Conservation (phyloP, 2,329 filamentous ascomycete genomes). For the Neofusicoccum ribis region DNA sequence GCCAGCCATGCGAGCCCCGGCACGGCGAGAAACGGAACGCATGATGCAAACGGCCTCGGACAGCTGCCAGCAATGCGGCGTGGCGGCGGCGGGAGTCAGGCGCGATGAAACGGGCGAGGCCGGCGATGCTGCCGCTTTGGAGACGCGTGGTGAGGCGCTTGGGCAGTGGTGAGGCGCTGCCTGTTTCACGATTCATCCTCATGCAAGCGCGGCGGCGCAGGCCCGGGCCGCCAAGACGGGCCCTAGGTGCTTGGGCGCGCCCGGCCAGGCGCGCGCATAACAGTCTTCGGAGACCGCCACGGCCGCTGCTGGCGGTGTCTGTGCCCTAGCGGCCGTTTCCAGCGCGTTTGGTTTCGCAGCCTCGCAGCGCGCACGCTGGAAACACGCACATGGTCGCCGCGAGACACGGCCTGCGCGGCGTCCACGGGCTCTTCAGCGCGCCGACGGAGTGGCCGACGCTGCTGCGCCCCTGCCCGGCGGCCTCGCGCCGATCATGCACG, state of each 20-base stretch:
- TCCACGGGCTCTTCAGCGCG: not conserved
- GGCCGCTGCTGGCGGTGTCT: too few species aligned
- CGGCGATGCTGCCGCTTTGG: constrained; percentile 3
- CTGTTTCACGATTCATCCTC: constrained; percentile 6
- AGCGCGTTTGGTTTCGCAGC: not conserved
- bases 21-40: not conserved
- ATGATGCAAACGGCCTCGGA: not conserved
- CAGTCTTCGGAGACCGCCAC: not conserved
- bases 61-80: not conserved
- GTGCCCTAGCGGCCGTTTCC: not conserved
- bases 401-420: not conserved
- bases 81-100: not conserved
- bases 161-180: not conserved
- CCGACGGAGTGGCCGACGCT: not conserved
- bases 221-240: not conserved
- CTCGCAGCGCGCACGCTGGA: not conserved
- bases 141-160: not conserved
- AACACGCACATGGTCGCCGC: not conserved
- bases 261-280: not conserved
- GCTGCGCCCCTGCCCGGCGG: not conserved
- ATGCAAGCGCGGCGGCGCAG: not conserved
- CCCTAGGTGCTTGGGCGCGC: not conserved
- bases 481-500: not conserved
- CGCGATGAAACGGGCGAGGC: not conserved
- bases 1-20: not conserved